These are phyloP conservation scores for Sporisorium reilianum DNA, from an alignment of 1,284 basidiomycete species.

Conservation along the genomic window DNA sequence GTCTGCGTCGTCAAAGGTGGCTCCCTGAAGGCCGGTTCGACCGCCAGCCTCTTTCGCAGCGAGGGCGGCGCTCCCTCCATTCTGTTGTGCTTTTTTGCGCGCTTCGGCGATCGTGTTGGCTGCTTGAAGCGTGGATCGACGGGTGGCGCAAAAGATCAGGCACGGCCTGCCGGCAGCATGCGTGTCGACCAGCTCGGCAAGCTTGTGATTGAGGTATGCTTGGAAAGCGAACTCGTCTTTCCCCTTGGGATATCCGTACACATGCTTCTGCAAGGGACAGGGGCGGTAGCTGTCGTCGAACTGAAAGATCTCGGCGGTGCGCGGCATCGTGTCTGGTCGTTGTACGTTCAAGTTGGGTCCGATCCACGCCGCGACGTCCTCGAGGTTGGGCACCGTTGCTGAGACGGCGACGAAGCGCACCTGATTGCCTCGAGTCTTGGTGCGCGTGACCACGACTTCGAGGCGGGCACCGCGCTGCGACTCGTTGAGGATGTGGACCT, in stretches of 20 bases:
- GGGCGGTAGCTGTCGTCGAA: conserved; percentile 62
- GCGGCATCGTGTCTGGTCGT: not conserved
- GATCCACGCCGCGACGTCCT: conserved; percentile 90
- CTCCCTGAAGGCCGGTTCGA: conserved; percentile 7
- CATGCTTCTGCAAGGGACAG: conserved; percentile 56
- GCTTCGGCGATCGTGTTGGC: conserved; percentile 82
- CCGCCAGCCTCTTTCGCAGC: conserved; percentile 12
- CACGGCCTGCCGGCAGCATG: conserved; percentile 51
- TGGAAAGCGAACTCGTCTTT: conserved; percentile 85
- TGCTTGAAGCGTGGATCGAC: conserved; percentile 74
- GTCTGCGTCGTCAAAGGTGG: conserved; percentile 47
- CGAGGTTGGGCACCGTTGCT: conserved; percentile 92
- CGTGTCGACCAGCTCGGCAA: conserved; percentile 72
- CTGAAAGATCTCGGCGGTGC: conserved; percentile 40
- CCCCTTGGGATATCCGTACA: conserved; percentile 71
- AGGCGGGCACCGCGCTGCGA: conserved; percentile 73
- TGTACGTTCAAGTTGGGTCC: conserved; percentile 68
- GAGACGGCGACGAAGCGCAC: conserved; percentile 89
- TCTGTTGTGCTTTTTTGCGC: conserved; percentile 67
- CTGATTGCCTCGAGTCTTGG: conserved; percentile 76
- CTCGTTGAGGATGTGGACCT: conserved; percentile 93
- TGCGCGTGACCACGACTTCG: conserved; percentile 92
- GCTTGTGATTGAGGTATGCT: conserved; percentile 79
- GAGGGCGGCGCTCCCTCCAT: conserved; percentile 19
- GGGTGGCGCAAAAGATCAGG: conserved; percentile 60